Evolutionary conservation across 2,329 filamentous ascomycete species (phyloP), one percentile per base, ranked within the genome.

Genomic region (Diaporthe vaccinii): DNA sequence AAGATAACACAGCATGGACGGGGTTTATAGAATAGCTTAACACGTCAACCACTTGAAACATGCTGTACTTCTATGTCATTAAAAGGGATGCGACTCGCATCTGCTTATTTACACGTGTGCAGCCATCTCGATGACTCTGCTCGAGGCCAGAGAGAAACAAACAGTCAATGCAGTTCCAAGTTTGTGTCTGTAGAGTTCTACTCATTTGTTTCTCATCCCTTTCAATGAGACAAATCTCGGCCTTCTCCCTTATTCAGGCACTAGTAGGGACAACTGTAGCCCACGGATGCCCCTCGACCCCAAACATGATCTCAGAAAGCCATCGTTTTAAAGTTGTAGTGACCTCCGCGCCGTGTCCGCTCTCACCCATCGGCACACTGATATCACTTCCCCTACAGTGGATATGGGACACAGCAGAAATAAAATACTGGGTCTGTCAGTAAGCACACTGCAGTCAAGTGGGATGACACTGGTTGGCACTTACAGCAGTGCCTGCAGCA

Each of bases 201-300:
- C n/a, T n/a, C n/a, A n/a, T n/a, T n/a, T n/a, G n/a, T n/a, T n/a
- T n/a, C n/a, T n/a, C n/a, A n/a, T n/a, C n/a, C n/a, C n/a, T n/a
- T n/a, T n/a, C n/a, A n/a, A n/a, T n/a, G n/a, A n/a, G n/a, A n/a
- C n/a, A n/a, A n/a, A n/a, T n/a, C n/a, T n/a, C n/a, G n/a, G n/a
- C n/a, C 46, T 25, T 1, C 9, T 12, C 46, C 0, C 8, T 46
- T 9, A 7, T 12, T 51, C 22, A 51, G 1, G 46, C 22, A 12
- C 0, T n/a, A 2, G 3, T n/a, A 51, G 46, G 46, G 46, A 51
- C 22, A 51, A 51, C 2, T 51, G 8, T 51, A 51, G 46, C 46
- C 46, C 20, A 51, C 22, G 0, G 46, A 3, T n/a, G 2, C 22
- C 0, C 22, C 0, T 0, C 14, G 8, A 51, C 46, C 22, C 22